These are phyloP conservation scores for Strigomonas oncopelti DNA, from an alignment of 208 protist species.

Conservation along the genomic window DNA sequence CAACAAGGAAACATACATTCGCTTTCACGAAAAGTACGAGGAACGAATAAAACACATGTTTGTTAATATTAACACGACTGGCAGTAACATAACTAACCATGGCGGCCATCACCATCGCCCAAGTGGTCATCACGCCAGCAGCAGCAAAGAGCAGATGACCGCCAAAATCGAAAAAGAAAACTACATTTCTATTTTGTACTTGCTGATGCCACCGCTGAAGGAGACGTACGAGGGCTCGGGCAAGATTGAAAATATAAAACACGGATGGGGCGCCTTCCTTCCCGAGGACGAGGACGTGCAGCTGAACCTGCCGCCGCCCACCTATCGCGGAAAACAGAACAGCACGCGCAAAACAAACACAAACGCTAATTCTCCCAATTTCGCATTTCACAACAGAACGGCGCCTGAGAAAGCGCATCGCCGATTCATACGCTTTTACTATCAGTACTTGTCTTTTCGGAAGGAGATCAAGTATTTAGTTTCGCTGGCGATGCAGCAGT, in stretches of 20 bases:
- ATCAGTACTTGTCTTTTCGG: neutral
- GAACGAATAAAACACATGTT: neutral
- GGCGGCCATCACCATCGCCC: too few species aligned
- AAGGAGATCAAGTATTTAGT: neutral
- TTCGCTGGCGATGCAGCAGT: neutral
- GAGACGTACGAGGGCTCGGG: neutral
- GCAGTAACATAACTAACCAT: too few species aligned
- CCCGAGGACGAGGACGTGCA: neutral
- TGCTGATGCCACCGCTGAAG: neutral
- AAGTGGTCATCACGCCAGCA: too few species aligned
- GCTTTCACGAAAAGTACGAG: neutral
- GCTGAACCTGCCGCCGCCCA: neutral
- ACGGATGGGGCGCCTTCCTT: neutral
- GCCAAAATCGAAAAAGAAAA: neutral
- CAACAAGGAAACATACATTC: neutral
- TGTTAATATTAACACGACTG: too few species aligned
- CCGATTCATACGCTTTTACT: neutral
- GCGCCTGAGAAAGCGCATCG: neutral
- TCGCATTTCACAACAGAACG: neutral
- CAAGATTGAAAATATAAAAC: neutral
- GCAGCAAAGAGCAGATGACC: neutral
- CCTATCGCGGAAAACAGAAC: neutral
- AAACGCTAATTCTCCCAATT: neutral
- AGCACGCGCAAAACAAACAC: neutral
- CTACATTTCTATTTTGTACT: neutral